Base-by-base conservation (phyloP, 2,329 filamentous ascomycete genomes). In the Pestalotiopsis fici region DNA sequence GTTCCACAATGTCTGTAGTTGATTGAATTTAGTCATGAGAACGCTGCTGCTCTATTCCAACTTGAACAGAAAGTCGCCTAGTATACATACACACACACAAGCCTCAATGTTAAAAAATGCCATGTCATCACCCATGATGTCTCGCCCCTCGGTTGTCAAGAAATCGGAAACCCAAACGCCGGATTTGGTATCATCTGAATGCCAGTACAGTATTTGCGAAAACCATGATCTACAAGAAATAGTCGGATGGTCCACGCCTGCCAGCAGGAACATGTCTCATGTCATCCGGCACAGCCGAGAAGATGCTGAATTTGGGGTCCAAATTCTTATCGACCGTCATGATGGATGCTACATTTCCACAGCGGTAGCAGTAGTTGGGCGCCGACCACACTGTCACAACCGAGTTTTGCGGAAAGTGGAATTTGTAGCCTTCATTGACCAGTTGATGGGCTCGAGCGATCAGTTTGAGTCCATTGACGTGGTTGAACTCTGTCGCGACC, bases 321-420 rank as follows among this genome's bases (percentile, higher is more conserved):
- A 98, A 85, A 75, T 96, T 92, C 75, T 92, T 91, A 72, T 92
- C 90, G 31, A 98, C 90, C 64, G 94, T 94, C 91, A 97, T 97
- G 78, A 98, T 97, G 77, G 95, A 98, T 7, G 96, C 96, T 78
- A 98, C 90, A 76, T 99, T 99, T 47, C 96, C 96, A 79, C 96
- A 99, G 65, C 95, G 88, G 79, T 97, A 97, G 79, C 93, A 97
- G 80, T 96, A 96, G 78, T 97, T 99, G 4, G 96, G 96, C 3
- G 96, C 96, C 68, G 94, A 98, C 96, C 96, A 99, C 25, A 99
- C 96, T 0, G 96, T 99, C 21, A 97, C 95, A 55, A 98, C 95
- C 13, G 97, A 97, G 82, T 96, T 95, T 78, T 97, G 93, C 65
- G 92, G 87, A 81, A 98, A 98, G 78, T 98, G 95, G 79, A 97